Base-by-base conservation (phyloP, 1,284 basidiomycete species). In the Sutorius eximius region DNA sequence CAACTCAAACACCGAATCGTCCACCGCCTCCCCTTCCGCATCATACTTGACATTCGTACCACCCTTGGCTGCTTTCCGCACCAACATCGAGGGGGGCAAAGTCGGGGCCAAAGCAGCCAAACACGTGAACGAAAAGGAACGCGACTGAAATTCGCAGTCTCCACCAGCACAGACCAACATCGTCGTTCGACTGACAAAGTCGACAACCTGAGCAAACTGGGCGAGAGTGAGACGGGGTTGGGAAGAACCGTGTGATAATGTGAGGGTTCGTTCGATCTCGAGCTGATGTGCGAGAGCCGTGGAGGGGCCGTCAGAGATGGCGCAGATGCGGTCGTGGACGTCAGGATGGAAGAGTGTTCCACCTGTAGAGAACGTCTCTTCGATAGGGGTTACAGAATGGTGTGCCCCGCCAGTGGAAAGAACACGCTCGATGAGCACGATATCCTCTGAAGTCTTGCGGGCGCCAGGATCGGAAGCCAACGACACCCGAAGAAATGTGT, bases 111-210 rank as follows among this genome's bases (percentile, higher is more conserved):
- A 32, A 1, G 62, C 59, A 2, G 33, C 45, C 48, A 65, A 13
- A 16, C 56, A 63, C n/a, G 18, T 49, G 10, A 67, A 63, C n/a
- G 46, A 50, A n/a, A 59, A 60, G n/a, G 52, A 33, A 16, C 52
- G 64, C 0, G 64, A 59, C 34, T 62, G 59, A 8, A 43, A 53
- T 15, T 20, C 37, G 15, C 61, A 62, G 3, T 49, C 51, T 0
- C 59, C 55, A 1, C 59, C 53, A 2, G 55, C 49, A 3, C 50
- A 59, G 2, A 51, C 20, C 43, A 45, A 0, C 41, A 12, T 51
- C 1, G 53, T 52, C 53, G 37, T 38, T 3, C 50, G 52, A 13
- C 62, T 46, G 2, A 66, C 20, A 8, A 63, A 47, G 3, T n/a
- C 32, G 33, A 64, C 36, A 8, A 64, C 51, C n/a, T 48, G 34